Evolutionary conservation across 2,329 filamentous ascomycete genomes (phyloP), one percentile per base, ranked within the genome.

Genomic region (Dothidotthia symphoricarpi): DNA sequence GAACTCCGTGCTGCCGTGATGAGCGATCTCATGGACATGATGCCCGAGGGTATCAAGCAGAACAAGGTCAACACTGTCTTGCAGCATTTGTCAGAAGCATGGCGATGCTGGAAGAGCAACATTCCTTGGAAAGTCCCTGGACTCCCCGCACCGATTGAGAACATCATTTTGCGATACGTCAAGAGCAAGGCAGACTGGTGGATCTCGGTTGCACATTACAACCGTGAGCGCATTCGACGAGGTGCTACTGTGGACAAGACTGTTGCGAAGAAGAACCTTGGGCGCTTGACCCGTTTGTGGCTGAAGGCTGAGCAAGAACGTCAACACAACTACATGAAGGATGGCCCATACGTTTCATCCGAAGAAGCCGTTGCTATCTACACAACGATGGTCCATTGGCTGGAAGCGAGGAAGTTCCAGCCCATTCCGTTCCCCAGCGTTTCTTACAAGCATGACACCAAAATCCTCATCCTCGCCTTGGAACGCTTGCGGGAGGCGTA

Each of bases 181-280:
- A 98, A 98, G 75, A 91, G 89, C 53, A 98, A 98, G 75, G 93
- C 93, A 13, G 93, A 98, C 66, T 98, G 93, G 94, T 98, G 93
- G 93, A 91, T 98, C 45, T 97, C 90, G 15, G 94, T 98, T 22
- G 93, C 93, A 9, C 93, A 98, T 65, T 98, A 98, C 74, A 98
- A 98, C 65, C 86, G 93, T 58, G 93, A 98, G 73, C 86, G 93
- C 66, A 98, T 98, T 60, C 82, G 93, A 55, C 81, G 93, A 67
- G 94, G 93, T 62, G 94, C 93, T 2, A 98, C 93, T 2, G 93
- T 98, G 10, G 93, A 98, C 67, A 98, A 98, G 75, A 98, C 93
- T 3, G 94, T 98, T 16, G 93, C 93, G 3, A 98, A 98, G 80
- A 98, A 98, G 79, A 98, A 98, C 53, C 77, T 98, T 46, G 93